Conservation (phyloP, 495 filamentous ascomycete species). For the Aeminium ludgeri region DNA sequence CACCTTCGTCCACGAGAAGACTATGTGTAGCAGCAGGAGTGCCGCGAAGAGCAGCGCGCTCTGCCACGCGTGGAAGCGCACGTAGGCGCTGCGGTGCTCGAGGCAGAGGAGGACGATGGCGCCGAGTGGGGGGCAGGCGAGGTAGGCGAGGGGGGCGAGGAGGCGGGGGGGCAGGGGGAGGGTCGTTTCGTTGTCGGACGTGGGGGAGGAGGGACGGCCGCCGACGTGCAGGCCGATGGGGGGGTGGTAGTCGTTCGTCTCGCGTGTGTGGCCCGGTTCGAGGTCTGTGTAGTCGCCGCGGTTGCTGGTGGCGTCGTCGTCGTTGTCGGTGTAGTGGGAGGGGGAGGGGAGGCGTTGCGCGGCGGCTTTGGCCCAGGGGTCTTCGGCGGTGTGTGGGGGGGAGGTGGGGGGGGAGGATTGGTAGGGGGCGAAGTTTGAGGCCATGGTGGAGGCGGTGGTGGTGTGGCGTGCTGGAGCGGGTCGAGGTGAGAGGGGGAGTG, state of each 20-base stretch:
- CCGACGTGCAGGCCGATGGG: constrained; percentile 19
- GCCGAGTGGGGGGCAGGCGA: constrained; percentile 72
- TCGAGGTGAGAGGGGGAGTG: too few species aligned
- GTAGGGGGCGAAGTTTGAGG: constrained; percentile 92
- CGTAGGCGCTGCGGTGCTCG: constrained; percentile 93
- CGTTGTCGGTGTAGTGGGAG: constrained; percentile 14
- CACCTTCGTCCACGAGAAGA: constrained; percentile 70
- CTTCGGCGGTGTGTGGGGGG: constrained; percentile 9
- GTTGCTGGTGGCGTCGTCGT: constrained; percentile 1
- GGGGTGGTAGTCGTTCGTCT: constrained; percentile 17
- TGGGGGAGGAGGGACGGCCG: constrained; percentile 16
- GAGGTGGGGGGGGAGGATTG: constrained; percentile 62
- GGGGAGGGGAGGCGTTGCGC: constrained; percentile 15
- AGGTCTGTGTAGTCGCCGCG: constrained; percentile 10
- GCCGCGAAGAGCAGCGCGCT: constrained; percentile 70
- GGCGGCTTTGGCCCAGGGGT: constrained; percentile 14
- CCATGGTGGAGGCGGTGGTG: too few species aligned
- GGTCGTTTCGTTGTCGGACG: constrained; percentile 52
- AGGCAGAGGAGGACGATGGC: constrained; percentile 67
- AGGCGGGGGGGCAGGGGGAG: constrained; percentile 52
- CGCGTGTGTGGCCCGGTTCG: constrained; percentile 4
- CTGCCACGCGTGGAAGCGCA: constrained; percentile 95
- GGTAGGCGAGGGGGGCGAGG: constrained; percentile 82
- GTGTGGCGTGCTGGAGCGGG: too few species aligned
- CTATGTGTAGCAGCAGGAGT: constrained; percentile 68